Base-by-base conservation (phyloP, 2,329 filamentous ascomycete genomes). In the Ciborinia camelliae region DNA sequence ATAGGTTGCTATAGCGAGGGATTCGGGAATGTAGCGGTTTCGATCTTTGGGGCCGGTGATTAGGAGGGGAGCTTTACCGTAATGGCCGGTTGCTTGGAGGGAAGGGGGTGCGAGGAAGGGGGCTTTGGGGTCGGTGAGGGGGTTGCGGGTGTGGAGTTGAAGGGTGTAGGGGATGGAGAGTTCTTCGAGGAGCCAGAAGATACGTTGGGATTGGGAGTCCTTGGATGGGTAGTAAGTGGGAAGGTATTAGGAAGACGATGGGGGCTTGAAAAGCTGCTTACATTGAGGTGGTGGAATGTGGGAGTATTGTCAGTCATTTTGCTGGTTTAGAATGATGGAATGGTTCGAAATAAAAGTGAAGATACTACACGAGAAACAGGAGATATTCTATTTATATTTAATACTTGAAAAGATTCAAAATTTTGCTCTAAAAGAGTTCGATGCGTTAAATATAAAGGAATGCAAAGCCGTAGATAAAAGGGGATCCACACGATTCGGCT, bases 61-160 rank as follows among this genome's bases (percentile, higher is more conserved):
- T 69, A 97, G 79, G 53, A 92, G 78, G 0, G 93, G 93, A 0
- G 91, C 91, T 75, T 96, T 96, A 68, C 93, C 93, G 3, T 97
- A 82, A 0, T 90, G 90, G 71, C 96, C 91, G 28, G 95, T 79
- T 66, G 90, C 86, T 35, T 61, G 18, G 55, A 97, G 82, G 72
- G 90, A 88, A 0, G 85, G 79, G 1, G 91, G 91, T 0, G 92
- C 92, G 26, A 88, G 80, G 55, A 70, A 69, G 4, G 68, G 66
- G 5, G 45, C 50, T 14, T 58, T 68, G 9, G 67, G 63, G 73
- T 81, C 83, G 66, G 87, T 82, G 63, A 79, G 71, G 66, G 78
- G 79, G 69, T 80, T 76, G 62, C 93, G 88, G 9, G 55, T 41
- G 76, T 90, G 91, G 76, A 94, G 95, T 45, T 88, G 86, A 66